Evolutionary conservation across 2,329 filamentous ascomycete species (phyloP).

Genomic region (Trichoderma semiorbis): DNA sequence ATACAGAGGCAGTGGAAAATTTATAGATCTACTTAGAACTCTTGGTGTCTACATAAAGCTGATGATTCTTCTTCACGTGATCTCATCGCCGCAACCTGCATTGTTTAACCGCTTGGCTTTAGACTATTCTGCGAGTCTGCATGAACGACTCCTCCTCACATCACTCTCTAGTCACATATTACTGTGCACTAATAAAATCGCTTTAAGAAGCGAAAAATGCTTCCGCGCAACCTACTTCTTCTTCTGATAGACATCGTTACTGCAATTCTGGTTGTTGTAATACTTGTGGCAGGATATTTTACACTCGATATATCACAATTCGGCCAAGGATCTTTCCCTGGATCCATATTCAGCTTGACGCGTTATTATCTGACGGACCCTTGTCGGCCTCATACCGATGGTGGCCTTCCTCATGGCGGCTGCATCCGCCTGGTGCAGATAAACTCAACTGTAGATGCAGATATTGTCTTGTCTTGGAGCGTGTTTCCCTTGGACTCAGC

Average conservation of each 20-base stretch:
- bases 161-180: neutral
- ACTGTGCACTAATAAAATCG: neutral
- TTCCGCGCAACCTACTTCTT: neutral
- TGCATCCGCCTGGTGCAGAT: neutral
- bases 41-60: neutral
- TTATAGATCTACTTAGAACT: neutral
- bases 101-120: neutral
- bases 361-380: neutral
- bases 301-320: neutral
- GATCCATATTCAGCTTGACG: neutral
- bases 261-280: neutral
- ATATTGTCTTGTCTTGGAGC: neutral
- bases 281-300: neutral
- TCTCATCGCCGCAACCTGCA: neutral
- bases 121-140: neutral
- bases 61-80: neutral
- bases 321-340: neutral
- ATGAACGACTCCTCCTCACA: neutral
- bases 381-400: neutral
- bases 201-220: neutral
- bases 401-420: neutral
- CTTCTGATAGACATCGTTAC: neutral
- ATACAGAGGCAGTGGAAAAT: neutral
- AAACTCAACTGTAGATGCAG: neutral
- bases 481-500: neutral